Base-by-base conservation (phyloP, 2,329 filamentous ascomycete species). In the Alternaria alternata region DNA sequence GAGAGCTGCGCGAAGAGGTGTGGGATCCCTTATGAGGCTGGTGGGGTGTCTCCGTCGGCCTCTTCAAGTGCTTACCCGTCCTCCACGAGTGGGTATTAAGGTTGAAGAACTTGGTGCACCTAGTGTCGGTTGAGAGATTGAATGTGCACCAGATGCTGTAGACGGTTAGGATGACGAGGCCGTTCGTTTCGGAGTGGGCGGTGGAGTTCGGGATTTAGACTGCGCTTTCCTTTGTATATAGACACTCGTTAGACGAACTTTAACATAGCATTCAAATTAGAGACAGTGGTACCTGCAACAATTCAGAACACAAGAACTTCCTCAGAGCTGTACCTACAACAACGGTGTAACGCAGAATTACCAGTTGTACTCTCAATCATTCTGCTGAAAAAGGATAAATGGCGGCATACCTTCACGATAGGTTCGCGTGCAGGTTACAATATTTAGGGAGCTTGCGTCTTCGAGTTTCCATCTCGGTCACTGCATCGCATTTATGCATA, bases 1-100 rank as follows among this genome's bases (percentile, higher is more conserved):
- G 54, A 67, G 61, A 62, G 54, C 44, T 70, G 67, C 48, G 67
- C 64, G 12, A 67, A 64, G 64, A 68, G 47, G 54, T 70, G 67
- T 39, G 64, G 64, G 8, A 69, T 69, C 49, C 61, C 67, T 11
- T 65, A 55, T 2, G 22, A 57, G 51, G 5, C 42, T 48, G 56
- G n/a, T 41, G 49, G n/a, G 34, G 42, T 0, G 14, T 5, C 22
- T 41, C 18, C n/a, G 3, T 48, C 43, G 51, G 5, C 9, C 8
- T 22, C n/a, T 48, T 20, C 24, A 16, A 46, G 16, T 30, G 43
- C 26, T 9, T 48, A 48, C 7, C 46, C 46, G 5, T 34, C 7
- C 4, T 12, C 46, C 22, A 48, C 46, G 7, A 18, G 51, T 5
- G 56, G 22, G 6, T 42, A 59, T 9, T 59, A 59, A 28, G 22